Conservation (phyloP, 2,329 filamentous ascomycete species). For the Didymella arachidicola region DNA sequence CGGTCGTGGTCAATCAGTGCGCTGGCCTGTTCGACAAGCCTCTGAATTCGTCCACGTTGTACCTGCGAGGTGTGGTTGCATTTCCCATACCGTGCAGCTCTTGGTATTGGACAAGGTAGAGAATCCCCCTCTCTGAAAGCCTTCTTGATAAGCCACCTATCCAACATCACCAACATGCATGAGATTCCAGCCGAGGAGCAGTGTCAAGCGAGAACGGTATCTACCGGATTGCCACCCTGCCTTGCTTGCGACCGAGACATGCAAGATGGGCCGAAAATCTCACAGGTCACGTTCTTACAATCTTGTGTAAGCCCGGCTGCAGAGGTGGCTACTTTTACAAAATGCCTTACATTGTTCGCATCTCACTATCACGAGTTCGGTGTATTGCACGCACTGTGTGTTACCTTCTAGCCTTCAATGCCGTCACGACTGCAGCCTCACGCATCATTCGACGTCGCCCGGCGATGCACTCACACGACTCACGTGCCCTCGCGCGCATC, state of each 20-base stretch:
- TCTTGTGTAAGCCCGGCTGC: conserved; percentile 18
- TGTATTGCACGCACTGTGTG: conserved; percentile 13
- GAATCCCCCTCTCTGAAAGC: conserved; percentile 13
- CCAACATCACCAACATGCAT: conserved; percentile 13
- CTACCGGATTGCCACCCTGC: conserved; percentile 10
- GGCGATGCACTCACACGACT: background rate
- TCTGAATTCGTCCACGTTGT: conserved; percentile 27
- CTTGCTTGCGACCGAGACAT: conserved; percentile 18
- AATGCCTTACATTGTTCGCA: conserved; percentile 6
- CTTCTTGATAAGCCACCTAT: conserved; percentile 7
- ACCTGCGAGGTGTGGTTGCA: conserved; percentile 21
- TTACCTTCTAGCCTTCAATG: conserved; percentile 7
- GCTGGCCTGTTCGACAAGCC: conserved; percentile 20
- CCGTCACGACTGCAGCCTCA: conserved; percentile 3
- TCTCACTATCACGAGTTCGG: conserved; percentile 15
- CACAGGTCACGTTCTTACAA: conserved; percentile 16
- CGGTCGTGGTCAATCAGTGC: conserved; percentile 19
- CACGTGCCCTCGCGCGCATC: background rate
- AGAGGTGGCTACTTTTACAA: conserved; percentile 16
- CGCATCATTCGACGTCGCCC: too few species aligned
- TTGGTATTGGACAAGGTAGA: conserved; percentile 21
- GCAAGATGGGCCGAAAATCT: conserved; percentile 11
- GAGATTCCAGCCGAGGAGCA: conserved; percentile 8
- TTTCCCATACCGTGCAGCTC: conserved; percentile 11
- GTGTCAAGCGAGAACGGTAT: conserved; percentile 4